phyloP scores from a whole-genome alignment of 768 basidiomycete genomes.

The Leucosporidium creatinivorum region DNA sequence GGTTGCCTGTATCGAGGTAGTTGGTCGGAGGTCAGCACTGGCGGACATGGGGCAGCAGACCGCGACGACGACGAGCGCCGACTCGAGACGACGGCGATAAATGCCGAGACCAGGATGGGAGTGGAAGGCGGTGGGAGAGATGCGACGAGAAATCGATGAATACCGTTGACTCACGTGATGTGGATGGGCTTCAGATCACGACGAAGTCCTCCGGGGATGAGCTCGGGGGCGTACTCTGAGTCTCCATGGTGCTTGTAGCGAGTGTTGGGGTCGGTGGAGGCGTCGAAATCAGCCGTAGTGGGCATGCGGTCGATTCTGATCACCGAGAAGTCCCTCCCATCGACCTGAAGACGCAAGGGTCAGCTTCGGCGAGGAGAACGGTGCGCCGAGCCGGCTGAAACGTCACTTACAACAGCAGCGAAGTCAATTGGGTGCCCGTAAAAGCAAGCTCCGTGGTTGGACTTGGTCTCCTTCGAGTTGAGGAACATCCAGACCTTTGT shows the following conservation, averaged over 20 bases:
- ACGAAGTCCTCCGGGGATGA: slow-evolving; percentile 16
- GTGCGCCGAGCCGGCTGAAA: too few relatives aligned
- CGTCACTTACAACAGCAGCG: background rate
- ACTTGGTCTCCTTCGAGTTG: slow-evolving; percentile 5
- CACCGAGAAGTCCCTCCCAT: background rate
- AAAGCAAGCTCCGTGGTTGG: slow-evolving; percentile 14
- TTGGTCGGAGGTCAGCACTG: too few relatives aligned
- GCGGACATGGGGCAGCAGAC: too few relatives aligned
- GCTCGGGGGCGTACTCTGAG: slow-evolving; percentile 15
- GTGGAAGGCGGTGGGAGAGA: too few relatives aligned
- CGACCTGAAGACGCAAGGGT: background rate
- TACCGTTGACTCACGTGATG: background rate
- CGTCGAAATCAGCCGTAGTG: background rate
- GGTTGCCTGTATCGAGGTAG: slow-evolving; percentile 6
- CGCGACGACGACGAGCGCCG: too few relatives aligned
- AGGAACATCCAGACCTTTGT: slow-evolving; percentile 13
- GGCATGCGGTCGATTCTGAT: slow-evolving; percentile 13
- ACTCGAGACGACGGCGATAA: too few relatives aligned
- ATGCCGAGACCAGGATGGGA: too few relatives aligned
- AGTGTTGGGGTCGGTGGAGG: background rate
- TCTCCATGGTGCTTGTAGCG: background rate
- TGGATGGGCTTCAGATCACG: slow-evolving; percentile 6
- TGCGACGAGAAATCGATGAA: too few relatives aligned
- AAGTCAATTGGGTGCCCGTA: slow-evolving; percentile 16
- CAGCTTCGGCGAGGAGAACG: background rate